Evolutionary conservation across 2,329 filamentous ascomycete species (phyloP), one percentile per base, ranked within the genome.

Genomic region (Penicillium vulpinum): DNA sequence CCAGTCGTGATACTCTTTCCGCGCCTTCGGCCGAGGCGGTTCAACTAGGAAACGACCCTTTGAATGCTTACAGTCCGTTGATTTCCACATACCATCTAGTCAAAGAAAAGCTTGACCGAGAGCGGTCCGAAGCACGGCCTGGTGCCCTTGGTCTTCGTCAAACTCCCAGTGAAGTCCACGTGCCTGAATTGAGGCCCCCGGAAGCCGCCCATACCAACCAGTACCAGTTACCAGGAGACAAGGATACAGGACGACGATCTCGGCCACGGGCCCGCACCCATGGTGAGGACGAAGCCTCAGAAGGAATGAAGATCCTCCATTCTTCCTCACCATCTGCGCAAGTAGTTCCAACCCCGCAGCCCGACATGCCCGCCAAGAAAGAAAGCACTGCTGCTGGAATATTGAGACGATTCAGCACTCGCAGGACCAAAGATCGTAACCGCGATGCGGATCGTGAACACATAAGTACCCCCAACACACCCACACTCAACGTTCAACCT

Each of bases 11-110:
- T 70, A 96, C 92, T 3, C 79, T 99, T 61, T 83, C 83, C 5
- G 88, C 87, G 1, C 88, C 90, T n/a, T 97, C 93, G 50, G 85
- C 87, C 1, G 94, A 99, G 73, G 90, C 89, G 4, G 81, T 97
- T 18, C 87, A 91, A 62, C 78, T 93, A 33, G 92, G 92, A 11
- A 85, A 84, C 55, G 94, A 99, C 69, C 92, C 94, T 0, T 78
- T 96, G 56, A 97, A 97, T 73, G 94, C 94, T 4, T 99, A 90
- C 73, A 93, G 90, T 67, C 94, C 94, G 8, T 80, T 97, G 15
- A 81, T 97, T 8, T 97, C 94, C 1, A 88, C 99, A 15, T 99
- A 99, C 75, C 96, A 96, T 68, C 83, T 99, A 3, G 94, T 96
- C n/a, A 88, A 86, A 64, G 94, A 99, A 78, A 97, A 97, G 77